Evolutionary conservation across 768 basidiomycete genomes (phyloP).

Genomic region (Termitomyces sp.): DNA sequence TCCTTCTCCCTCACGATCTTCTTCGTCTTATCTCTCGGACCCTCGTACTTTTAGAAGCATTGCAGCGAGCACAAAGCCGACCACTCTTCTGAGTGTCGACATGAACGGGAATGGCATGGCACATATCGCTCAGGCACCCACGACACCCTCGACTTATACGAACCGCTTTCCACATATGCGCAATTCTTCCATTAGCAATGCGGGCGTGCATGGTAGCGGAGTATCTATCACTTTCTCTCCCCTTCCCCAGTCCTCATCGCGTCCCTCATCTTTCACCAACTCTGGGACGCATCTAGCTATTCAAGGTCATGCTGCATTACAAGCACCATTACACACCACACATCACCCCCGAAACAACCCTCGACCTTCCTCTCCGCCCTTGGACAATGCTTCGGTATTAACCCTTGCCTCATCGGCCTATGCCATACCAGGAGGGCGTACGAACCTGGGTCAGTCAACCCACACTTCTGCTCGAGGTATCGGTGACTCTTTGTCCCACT

Average conservation of each 20-base stretch:
- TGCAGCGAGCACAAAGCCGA: conserved; percentile 90
- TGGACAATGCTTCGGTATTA: conserved; percentile 87
- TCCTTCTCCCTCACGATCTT: conserved; percentile 79
- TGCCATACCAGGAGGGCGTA: conserved; percentile 58
- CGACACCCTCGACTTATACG: conserved; percentile 48
- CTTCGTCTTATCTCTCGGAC: conserved; percentile 79
- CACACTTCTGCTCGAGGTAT: conserved; percentile 48
- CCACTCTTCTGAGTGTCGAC: conserved; percentile 89
- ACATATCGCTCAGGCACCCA: conserved; percentile 84
- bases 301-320: conserved; percentile 27
- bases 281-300: conserved; percentile 19
- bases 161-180: conserved; percentile 60
- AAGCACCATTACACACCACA: conserved; percentile 85
- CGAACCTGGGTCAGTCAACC: conserved; percentile 39
- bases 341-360: conserved; percentile 97
- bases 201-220: conserved; percentile 39
- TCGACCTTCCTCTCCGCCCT: conserved; percentile 83
- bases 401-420: conserved; percentile 94
- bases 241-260: conserved; percentile 47
- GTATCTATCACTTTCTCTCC: conserved; percentile 73
- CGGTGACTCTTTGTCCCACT: conserved; percentile 67
- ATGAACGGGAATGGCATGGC: conserved; percentile 76
- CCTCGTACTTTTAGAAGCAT: conserved; percentile 79
- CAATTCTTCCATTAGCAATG: conserved; percentile 40
- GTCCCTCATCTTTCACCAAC: conserved; percentile 36